Evolutionary conservation across 2,329 filamentous ascomycete genomes (phyloP), one percentile per base, ranked within the genome.

Genomic region (Westerdykella ornata): DNA sequence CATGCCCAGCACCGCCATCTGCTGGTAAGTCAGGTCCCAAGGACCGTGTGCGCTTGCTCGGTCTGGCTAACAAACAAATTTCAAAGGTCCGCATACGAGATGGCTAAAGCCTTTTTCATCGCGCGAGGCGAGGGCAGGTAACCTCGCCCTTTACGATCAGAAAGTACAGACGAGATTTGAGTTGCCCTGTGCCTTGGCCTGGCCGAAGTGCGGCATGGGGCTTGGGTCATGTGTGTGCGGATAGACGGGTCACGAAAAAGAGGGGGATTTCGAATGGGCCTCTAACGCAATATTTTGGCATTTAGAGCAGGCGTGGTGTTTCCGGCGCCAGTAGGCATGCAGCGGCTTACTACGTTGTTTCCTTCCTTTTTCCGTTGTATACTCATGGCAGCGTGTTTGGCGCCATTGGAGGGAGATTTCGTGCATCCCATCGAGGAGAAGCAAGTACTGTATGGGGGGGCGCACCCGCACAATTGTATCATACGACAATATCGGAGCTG

Each of bases 1-100:
- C 1, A 97, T 97, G 85, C 92, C 92, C 15, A 96, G 89, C 70
- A 98, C 92, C 26, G 92, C 92, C n/a, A 98, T 98, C 61, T 98
- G 92, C 75, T 98, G 92, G 92, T 92, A 65, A 60, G 75, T 67
- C 16, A 9, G 22, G 22, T 26, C 22, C 22, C 22, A 7, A 9
- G 22, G 8, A 26, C 22, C 22, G 18, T 8, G 18, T 20, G 6
- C 12, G 18, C 35, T 6, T 6, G 20, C 14, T 22, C 16, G 14
- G 8, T 29, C n/a, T 33, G 41, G 36, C 52, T 59, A 42, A 56
- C 44, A 22, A 34, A n/a, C n/a, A 19, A 2, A 14, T 19, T 5
- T n/a, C 16, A 17, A 46, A 78, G 76, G 76, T 76, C 76, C 36
- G 80, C 78, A 34, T 82, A 82, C 54, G 79, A 82, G 62, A 79